A percentile compares a stretch with the other conserved stretches of the same genome.
Evolutionary conservation across 805 yeast species (phyloP).

Genomic region (Priceomyces haplophilus): DNA sequence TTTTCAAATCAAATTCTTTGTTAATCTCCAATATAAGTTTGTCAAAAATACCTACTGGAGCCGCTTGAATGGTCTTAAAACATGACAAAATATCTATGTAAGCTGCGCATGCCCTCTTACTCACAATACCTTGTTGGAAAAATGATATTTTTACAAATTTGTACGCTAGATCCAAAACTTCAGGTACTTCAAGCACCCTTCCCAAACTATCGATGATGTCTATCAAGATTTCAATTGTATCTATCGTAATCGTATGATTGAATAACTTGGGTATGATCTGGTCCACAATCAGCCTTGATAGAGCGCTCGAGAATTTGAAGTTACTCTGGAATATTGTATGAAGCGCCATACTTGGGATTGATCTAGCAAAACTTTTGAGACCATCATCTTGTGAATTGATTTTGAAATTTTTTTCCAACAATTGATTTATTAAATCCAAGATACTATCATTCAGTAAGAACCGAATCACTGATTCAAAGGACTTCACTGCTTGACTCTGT

Average conservation of each 20-base stretch:
- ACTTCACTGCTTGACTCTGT: constrained; percentile 67
- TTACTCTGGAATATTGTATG: constrained; percentile 36
- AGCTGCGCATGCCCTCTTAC: constrained; percentile 49
- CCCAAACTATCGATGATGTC: constrained; percentile 55
- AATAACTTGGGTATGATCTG: constrained; percentile 39
- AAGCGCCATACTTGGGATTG: constrained; percentile 53
- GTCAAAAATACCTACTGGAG: constrained; percentile 11
- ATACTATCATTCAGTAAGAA: constrained; percentile 30
- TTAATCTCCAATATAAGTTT: constrained; percentile 14
- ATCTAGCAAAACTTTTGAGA: constrained; percentile 37
- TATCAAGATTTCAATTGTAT: constrained; percentile 57
- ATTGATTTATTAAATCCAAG: constrained; percentile 26
- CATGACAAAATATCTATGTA: constrained; percentile 41
- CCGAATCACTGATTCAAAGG: constrained; percentile 47
- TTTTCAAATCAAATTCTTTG: constrained; percentile 12
- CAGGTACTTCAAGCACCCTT: constrained; percentile 32
- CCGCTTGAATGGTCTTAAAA: constrained; percentile 10
- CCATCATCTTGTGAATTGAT: constrained; percentile 16
- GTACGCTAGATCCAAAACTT: constrained; percentile 25
- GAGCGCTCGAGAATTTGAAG: constrained; percentile 19
- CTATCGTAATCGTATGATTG: constrained; percentile 40
- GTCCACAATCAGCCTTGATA: constrained; percentile 32
- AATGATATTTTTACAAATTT: constrained; percentile 37
- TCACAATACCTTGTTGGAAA: constrained; percentile 41
- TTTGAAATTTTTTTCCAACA: constrained; percentile 20